Evolutionary conservation across 2,329 filamentous ascomycete species (phyloP).

Genomic region (Seiridium cupressi): DNA sequence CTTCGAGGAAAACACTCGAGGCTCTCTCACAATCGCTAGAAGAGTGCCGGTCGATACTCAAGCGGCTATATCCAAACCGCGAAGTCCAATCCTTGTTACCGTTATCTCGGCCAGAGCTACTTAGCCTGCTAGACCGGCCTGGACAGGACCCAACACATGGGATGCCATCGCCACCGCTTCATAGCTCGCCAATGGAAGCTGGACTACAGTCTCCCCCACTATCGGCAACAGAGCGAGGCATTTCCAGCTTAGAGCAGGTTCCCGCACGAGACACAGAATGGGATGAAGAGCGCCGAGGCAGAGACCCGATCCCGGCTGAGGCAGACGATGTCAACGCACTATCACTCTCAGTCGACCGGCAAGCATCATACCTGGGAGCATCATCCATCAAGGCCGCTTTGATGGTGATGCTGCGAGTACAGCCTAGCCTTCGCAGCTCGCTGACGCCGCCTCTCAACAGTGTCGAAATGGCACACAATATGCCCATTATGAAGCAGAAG

Average conservation of each 20-base stretch:
- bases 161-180: conserved; percentile 53
- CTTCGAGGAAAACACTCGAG: conserved; percentile 70
- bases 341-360: conserved; percentile 58
- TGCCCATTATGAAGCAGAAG: conserved; percentile 41
- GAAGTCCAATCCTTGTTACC: conserved; percentile 50
- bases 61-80: conserved; percentile 59
- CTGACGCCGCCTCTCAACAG: conserved; percentile 46
- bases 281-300: conserved; percentile 61
- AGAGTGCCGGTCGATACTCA: conserved; percentile 62
- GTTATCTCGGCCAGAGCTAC: conserved; percentile 58
- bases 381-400: conserved; percentile 74
- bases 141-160: conserved; percentile 37
- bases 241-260: conserved; percentile 64
- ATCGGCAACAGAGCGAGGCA: conserved; percentile 47
- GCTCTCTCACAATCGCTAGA: conserved; percentile 63
- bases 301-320: conserved; percentile 58
- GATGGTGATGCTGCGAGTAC: conserved; percentile 65
- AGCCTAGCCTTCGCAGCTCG: conserved; percentile 43
- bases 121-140: conserved; percentile 53
- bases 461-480: conserved; percentile 44
- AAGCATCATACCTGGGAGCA: conserved; percentile 66
- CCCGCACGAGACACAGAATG: conserved; percentile 63
- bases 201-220: conserved; percentile 48
- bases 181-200: conserved; percentile 45
- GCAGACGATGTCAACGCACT: conserved; percentile 72